These are phyloP conservation scores for Fusarium oligoseptatum DNA, from an alignment of 2,329 filamentous ascomycete species.

Conservation along the genomic window DNA sequence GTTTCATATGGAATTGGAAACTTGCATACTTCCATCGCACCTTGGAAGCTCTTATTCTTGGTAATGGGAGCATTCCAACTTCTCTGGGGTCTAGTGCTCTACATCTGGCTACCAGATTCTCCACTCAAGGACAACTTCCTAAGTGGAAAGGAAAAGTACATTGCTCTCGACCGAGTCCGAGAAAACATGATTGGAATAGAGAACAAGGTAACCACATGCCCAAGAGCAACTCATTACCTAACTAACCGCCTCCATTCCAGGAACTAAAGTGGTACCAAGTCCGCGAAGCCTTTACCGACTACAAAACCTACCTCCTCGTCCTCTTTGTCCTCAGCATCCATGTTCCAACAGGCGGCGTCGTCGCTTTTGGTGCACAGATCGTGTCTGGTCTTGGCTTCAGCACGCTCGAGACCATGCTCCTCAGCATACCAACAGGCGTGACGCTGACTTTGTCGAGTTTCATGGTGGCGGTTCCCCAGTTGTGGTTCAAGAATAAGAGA, in stretches of 20 bases:
- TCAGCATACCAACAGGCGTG: conserved; percentile 22
- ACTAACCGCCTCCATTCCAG: conserved; percentile 1
- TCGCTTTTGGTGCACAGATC: conserved; percentile 57
- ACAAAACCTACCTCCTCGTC: conserved; percentile 50
- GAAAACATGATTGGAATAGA: conserved; percentile 54
- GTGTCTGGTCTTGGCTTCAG: conserved; percentile 34
- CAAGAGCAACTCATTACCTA: background rate
- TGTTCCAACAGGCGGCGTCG: conserved; percentile 48
- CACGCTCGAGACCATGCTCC: conserved; percentile 21
- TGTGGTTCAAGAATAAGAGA: conserved; percentile 22
- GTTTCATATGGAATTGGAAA: conserved; percentile 50
- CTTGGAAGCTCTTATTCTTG: conserved; percentile 50
- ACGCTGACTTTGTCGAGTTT: background rate
- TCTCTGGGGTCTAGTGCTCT: conserved; percentile 38
- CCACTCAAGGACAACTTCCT: conserved; percentile 47
- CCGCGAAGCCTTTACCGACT: conserved; percentile 50
- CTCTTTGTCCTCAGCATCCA: conserved; percentile 45
- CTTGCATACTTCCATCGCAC: conserved; percentile 30
- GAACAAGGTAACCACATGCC: conserved; percentile 29
- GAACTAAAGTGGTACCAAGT: conserved; percentile 48
- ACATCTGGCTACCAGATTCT: conserved; percentile 40
- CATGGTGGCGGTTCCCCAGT: conserved; percentile 20
- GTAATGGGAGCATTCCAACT: conserved; percentile 40
- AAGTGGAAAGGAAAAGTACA: conserved; percentile 45
- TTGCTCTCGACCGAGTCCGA: conserved; percentile 50